These are phyloP conservation scores for Chrysopogon serrulatus DNA, from an alignment of 176 grass and related monocot species.

Conservation along the genomic window DNA sequence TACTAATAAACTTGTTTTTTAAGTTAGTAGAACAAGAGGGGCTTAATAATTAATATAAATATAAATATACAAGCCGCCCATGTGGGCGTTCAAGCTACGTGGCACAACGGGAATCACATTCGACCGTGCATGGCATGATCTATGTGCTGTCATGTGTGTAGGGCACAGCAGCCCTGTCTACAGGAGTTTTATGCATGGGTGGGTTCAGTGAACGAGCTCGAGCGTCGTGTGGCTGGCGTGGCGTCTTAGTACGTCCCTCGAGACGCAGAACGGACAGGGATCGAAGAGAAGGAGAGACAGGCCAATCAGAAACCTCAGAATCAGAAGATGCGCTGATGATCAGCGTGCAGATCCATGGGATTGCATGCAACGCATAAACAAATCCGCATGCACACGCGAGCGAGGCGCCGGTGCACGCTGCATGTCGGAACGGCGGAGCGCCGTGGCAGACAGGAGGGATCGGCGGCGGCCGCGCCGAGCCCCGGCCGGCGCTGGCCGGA, in stretches of 20 bases:
- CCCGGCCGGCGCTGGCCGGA: not conserved
- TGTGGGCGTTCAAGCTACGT: not conserved
- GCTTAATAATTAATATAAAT: too few relatives aligned
- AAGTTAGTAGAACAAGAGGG: not conserved
- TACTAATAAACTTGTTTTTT: not conserved
- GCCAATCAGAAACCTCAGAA: not conserved
- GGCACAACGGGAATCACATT: not conserved
- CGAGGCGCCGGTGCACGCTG: not conserved
- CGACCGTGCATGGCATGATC: not conserved
- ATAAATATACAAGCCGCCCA: not conserved
- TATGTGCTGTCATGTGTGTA: not conserved
- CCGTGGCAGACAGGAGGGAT: not conserved
- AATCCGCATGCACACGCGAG: not conserved
- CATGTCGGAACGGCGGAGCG: not conserved
- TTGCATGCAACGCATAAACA: not conserved
- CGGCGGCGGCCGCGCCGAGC: not conserved
- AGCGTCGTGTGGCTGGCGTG: too few relatives aligned
- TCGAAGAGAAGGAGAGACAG: not conserved
- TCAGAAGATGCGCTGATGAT: not conserved
- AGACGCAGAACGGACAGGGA: not conserved
- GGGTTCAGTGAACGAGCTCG: not conserved
- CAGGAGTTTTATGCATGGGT: not conserved
- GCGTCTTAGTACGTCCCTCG: slow-evolving; percentile 4
- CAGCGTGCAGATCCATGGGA: not conserved
- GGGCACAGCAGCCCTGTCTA: not conserved